Conservation (phyloP, 129 eudicot genomes). For the Arctium lappa region DNA sequence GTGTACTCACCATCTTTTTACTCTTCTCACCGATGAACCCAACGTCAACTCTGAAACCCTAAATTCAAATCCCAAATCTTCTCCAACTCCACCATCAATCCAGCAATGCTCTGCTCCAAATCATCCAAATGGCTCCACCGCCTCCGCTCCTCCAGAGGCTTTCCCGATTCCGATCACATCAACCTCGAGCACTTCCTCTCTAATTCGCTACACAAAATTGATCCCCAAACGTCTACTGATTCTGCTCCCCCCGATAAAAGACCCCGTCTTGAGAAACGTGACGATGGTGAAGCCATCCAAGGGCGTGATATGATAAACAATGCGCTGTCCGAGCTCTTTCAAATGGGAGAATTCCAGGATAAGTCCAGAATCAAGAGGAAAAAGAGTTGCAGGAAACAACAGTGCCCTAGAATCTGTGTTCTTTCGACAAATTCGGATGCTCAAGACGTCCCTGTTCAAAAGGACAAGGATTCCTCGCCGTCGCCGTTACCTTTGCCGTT, state of each 20-base stretch:
- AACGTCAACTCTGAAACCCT: conserved; percentile 13
- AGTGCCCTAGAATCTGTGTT: conserved; percentile 54
- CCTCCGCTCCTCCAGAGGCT: conserved; percentile 65
- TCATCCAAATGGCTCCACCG: conserved; percentile 69
- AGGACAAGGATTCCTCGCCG: neutral
- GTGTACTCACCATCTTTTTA: neutral
- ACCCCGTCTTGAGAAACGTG: neutral
- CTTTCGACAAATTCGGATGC: conserved; percentile 3
- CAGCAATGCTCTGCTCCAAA: conserved; percentile 15
- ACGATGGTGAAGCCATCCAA: conserved; percentile 24
- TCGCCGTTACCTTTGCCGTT: conserved; percentile 3
- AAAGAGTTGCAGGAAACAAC: conserved; percentile 61
- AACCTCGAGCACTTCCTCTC: conserved; percentile 44
- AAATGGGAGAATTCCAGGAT: conserved; percentile 42
- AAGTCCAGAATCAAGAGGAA: conserved; percentile 6
- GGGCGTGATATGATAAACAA: conserved; percentile 30
- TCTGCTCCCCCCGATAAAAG: neutral
- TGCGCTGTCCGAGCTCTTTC: conserved; percentile 57
- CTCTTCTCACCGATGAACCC: neutral
- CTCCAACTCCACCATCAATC: conserved; percentile 17
- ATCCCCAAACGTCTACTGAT: conserved; percentile 6
- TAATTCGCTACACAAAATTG: conserved; percentile 15
- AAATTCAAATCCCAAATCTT: conserved; percentile 8
- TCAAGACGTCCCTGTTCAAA: neutral
- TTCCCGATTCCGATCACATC: conserved; percentile 36